These are phyloP conservation scores for Ricinus communis DNA, from an alignment of 345 rosid species.

Conservation along the genomic window DNA sequence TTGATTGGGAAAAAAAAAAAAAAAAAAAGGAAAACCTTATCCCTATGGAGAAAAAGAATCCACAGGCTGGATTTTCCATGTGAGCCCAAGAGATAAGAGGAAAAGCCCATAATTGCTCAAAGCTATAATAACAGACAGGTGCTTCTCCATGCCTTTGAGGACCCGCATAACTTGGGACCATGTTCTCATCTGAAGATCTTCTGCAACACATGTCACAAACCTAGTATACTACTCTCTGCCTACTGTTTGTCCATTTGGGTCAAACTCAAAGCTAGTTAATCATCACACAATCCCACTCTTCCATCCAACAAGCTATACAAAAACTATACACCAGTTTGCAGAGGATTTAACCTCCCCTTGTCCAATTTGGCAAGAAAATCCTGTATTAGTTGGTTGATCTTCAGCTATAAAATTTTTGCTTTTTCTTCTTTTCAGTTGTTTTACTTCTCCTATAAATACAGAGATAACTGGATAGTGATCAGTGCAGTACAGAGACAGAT, in stretches of 20 bases:
- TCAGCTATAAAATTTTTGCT: background rate
- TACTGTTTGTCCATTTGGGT: background rate
- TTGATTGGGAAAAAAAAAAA: no score
- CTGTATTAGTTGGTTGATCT: no score
- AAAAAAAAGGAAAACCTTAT: no score
- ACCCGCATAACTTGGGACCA: no score
- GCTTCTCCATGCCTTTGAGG: background rate
- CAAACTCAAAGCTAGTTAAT: background rate
- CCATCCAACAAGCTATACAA: background rate
- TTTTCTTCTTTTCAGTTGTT: background rate
- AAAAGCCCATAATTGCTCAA: background rate
- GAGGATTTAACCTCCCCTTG: background rate
- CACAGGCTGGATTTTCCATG: background rate
- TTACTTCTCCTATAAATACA: background rate
- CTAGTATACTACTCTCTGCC: background rate
- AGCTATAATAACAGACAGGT: background rate
- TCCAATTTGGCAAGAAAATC: background rate
- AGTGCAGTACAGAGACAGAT: background rate
- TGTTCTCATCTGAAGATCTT: background rate
- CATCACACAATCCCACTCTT: background rate
- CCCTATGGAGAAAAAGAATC: no score
- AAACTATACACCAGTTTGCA: background rate
- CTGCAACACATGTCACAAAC: background rate
- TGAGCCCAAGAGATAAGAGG: constrained; percentile 1
- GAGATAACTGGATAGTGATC: background rate